Conservation (phyloP, 202 grass and related monocot genomes). For the Digitaria exilis region DNA sequence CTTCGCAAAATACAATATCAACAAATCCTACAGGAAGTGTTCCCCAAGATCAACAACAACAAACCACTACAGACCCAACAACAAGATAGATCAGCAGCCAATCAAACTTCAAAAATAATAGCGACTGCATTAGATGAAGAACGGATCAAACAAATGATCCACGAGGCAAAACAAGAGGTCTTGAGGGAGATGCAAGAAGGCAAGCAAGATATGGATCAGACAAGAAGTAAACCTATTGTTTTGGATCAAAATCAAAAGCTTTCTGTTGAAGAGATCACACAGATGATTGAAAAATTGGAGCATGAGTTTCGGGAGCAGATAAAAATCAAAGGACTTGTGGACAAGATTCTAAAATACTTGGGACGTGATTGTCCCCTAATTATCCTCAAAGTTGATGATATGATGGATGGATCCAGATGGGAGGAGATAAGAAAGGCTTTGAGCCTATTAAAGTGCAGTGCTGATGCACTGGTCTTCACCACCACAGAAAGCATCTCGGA, state of each 20-base stretch:
- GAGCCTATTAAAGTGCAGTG: background rate
- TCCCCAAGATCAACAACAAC: background rate
- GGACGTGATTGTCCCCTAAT: rapidly evolving
- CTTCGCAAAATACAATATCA: background rate
- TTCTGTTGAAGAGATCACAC: background rate
- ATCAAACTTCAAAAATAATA: background rate
- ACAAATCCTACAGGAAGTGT: background rate
- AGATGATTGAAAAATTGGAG: background rate
- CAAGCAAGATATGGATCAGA: background rate
- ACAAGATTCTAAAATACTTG: background rate
- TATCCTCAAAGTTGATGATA: conserved; percentile 2
- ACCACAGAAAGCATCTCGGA: background rate
- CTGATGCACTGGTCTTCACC: background rate
- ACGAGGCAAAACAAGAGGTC: background rate
- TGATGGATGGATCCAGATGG: background rate
- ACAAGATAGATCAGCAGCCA: background rate
- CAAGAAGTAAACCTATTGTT: background rate
- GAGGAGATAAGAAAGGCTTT: background rate
- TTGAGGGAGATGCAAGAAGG: background rate
- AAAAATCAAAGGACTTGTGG: background rate
- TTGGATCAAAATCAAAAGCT: no score
- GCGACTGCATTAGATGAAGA: background rate
- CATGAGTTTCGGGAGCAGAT: background rate
- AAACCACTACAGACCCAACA: no score
- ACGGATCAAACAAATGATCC: background rate